phyloP scores from a whole-genome alignment of 805 yeast genomes.

The Barnettozyma californica region DNA sequence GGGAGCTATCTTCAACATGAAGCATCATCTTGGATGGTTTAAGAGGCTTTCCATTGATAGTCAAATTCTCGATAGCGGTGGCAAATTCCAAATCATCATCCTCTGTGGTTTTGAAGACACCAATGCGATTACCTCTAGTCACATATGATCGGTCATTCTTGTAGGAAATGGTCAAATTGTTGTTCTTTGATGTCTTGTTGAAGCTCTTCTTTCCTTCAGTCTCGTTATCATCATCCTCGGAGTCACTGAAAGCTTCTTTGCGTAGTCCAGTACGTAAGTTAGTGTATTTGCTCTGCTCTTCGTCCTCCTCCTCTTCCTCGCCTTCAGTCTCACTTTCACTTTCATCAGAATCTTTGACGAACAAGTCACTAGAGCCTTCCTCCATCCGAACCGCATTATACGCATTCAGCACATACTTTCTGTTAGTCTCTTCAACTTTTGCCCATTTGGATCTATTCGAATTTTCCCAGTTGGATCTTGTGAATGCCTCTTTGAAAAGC shows the following conservation, averaged over 20 bases:
- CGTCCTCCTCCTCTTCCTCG: slow-evolving; percentile 32
- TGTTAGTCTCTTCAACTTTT: slow-evolving; percentile 37
- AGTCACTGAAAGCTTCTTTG: slow-evolving; percentile 26
- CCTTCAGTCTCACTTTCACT: slow-evolving; percentile 29
- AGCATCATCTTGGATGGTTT: slow-evolving; percentile 67
- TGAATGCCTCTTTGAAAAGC: slow-evolving; percentile 47
- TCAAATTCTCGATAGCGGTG: slow-evolving; percentile 61
- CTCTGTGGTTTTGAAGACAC: slow-evolving; percentile 64
- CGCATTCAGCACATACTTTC: slow-evolving; percentile 53
- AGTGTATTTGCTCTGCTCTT: slow-evolving; percentile 19
- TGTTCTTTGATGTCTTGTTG: slow-evolving; percentile 41
- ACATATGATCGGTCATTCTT: slow-evolving; percentile 72
- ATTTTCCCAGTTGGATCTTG: slow-evolving; percentile 56
- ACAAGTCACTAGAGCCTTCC: slow-evolving; percentile 27
- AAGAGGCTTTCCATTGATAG: slow-evolving; percentile 43
- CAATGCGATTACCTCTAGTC: slow-evolving; percentile 71
- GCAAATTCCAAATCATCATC: slow-evolving; percentile 50
- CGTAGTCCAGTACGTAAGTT: slow-evolving; percentile 20
- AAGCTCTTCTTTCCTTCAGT: slow-evolving; percentile 24
- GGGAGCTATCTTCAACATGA: slow-evolving; percentile 64
- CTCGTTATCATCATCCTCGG: slow-evolving; percentile 35
- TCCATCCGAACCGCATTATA: slow-evolving; percentile 39
- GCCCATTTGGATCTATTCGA: slow-evolving; percentile 47
- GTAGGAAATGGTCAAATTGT: slow-evolving; percentile 64
- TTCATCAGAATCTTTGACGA: slow-evolving; percentile 14